These are phyloP conservation scores for Aspergillus ustus DNA, from an alignment of 2,329 filamentous ascomycete species.

Conservation along the genomic window DNA sequence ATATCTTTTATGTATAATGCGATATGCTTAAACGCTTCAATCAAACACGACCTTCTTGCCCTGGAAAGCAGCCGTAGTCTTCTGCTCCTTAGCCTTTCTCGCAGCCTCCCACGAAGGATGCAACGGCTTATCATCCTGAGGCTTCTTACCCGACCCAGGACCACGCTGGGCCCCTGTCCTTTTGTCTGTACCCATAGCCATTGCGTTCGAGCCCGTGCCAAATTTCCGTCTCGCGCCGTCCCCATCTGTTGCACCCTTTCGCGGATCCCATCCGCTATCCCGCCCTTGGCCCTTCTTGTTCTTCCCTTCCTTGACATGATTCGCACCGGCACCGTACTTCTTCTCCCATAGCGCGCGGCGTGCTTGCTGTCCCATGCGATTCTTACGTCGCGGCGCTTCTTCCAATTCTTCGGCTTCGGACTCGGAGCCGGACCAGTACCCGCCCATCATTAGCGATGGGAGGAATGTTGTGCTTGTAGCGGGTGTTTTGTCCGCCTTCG, in stretches of 20 bases:
- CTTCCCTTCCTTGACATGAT: slow-evolving; percentile 57
- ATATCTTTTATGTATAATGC: slow-evolving; percentile 11
- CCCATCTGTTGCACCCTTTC: slow-evolving; percentile 57
- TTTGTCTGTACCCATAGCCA: slow-evolving; percentile 1
- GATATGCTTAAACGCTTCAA: slow-evolving; percentile 35
- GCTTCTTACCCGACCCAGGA: slow-evolving; percentile 28
- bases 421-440: slow-evolving; percentile 67
- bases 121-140: slow-evolving; percentile 55
- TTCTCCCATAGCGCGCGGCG: slow-evolving; percentile 65
- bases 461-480: slow-evolving; percentile 58
- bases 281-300: slow-evolving; percentile 38
- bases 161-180: slow-evolving; percentile 7
- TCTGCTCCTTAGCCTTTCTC: slow-evolving; percentile 61
- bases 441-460: slow-evolving; percentile 64
- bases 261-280: slow-evolving; percentile 63
- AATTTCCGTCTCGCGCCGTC: slow-evolving; percentile 29
- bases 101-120: slow-evolving; percentile 71
- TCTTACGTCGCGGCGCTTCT: slow-evolving; percentile 56
- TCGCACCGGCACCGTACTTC: slow-evolving; percentile 63
- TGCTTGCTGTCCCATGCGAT: slow-evolving; percentile 66
- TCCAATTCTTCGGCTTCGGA: slow-evolving; percentile 56
- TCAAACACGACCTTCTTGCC: slow-evolving; percentile 69
- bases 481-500: slow-evolving; percentile 28
- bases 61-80: slow-evolving; percentile 54
- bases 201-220: slow-evolving; percentile 12